Percentiles rank a stretch among this genome's conserved stretches.
phyloP scores from a whole-genome alignment of 78 protist species.

The Tieghemostelium lacteum region DNA sequence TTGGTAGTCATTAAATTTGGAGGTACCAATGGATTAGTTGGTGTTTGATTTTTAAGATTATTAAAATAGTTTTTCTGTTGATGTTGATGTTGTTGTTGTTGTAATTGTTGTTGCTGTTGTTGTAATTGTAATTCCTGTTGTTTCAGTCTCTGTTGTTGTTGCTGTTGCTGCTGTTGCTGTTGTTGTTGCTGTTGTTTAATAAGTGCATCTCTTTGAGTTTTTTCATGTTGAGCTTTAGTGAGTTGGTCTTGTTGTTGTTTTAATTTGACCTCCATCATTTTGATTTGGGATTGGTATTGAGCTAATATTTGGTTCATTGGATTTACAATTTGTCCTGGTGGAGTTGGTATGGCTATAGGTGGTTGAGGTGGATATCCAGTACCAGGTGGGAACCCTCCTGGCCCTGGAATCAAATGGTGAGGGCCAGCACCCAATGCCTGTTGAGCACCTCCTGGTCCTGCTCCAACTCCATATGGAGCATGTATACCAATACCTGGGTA shows the following conservation, averaged over 20 bases:
- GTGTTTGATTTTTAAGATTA: too few species aligned
- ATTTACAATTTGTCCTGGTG: not conserved
- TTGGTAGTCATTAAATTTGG: conserved; percentile 1
- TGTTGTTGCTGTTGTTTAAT: conserved; percentile 6
- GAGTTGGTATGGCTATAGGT: not conserved
- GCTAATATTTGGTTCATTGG: conserved; percentile 5
- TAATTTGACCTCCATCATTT: conserved; percentile 10
- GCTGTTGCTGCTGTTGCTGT: conserved; percentile 29
- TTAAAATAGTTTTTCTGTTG: too few species aligned
- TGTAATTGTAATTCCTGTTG: conserved; percentile 29
- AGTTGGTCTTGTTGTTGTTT: conserved; percentile 12
- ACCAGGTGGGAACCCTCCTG: not conserved
- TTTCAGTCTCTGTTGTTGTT: conserved; percentile 14
- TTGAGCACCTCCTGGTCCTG: not conserved
- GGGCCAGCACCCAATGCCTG: not conserved
- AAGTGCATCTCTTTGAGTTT: conserved; percentile 11
- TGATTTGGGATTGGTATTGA: not conserved
- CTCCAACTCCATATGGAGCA: not conserved
- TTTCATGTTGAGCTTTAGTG: conserved; percentile 30
- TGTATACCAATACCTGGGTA: too few species aligned
- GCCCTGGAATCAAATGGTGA: not conserved
- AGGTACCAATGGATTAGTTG: conserved; percentile 35
- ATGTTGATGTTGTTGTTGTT: conserved; percentile 24
- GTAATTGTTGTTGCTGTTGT: conserved; percentile 1
- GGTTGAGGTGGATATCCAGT: not conserved